Conservation (phyloP, 1,139 yeast species). For the Hyphopichia buzzinii region DNA sequence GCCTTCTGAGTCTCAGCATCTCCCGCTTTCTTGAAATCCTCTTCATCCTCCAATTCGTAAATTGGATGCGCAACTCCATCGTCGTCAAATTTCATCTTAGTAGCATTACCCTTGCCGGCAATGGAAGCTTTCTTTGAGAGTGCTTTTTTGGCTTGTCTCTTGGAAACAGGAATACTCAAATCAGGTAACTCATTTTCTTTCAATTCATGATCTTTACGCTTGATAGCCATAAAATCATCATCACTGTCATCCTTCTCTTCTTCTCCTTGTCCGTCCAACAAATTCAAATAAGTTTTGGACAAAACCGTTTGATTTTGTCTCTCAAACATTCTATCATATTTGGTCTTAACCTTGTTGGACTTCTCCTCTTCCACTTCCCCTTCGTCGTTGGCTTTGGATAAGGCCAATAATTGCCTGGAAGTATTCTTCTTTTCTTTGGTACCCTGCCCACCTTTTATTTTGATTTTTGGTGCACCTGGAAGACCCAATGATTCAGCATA, state of each 20-base stretch:
- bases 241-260: constrained; percentile 40
- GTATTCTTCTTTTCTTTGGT: constrained; percentile 78
- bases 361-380: constrained; percentile 51
- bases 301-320: constrained; percentile 90
- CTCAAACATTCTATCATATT: constrained; percentile 94
- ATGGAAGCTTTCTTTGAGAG: constrained; percentile 79
- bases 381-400: constrained; percentile 62
- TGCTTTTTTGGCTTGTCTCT: constrained; percentile 85
- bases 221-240: constrained; percentile 81
- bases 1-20: constrained; percentile 68
- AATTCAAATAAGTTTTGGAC: constrained; percentile 79
- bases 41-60: constrained; percentile 89
- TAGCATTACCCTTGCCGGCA: constrained; percentile 64
- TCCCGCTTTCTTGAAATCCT: constrained; percentile 76
- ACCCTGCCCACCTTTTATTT: constrained; percentile 51
- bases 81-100: constrained; percentile 85
- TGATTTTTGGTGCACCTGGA: constrained; percentile 94
- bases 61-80: constrained; percentile 90
- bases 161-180: constrained; percentile 64
- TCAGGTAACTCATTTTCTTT: constrained; percentile 66
- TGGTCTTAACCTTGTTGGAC: constrained; percentile 64
- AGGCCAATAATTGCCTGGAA: constrained; percentile 62
- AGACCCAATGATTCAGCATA: constrained; percentile 87
- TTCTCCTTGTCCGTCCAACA: constrained; percentile 46
- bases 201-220: constrained; percentile 70